Base-by-base conservation (phyloP, 352 stramenopile genomes). In the Pythium chondricola region DNA sequence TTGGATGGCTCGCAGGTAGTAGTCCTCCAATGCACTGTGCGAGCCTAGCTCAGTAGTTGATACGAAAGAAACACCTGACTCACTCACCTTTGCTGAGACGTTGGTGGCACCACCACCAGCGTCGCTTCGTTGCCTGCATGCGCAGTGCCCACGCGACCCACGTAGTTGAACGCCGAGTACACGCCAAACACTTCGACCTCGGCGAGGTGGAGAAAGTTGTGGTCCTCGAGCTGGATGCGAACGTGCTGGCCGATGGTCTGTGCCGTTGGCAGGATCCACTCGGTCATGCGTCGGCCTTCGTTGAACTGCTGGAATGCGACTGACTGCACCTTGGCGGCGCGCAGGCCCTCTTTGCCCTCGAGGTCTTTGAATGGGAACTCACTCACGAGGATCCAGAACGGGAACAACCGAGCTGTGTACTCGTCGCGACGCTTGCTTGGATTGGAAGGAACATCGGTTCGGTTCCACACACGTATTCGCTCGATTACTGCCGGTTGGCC, bases 341-440 rank as follows among this genome's bases (percentile, higher is more conserved):
- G 74, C n/a, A 97, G 58, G 10, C 80, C 83, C 61, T 89, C 78
- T 29, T 86, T 84, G 40, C 85, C 85, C 21, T 86, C 56, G 26
- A 83, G 48, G 26, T 90, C 69, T 29, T 78, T 71, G 62, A 97
- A 97, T 9, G 86, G 73, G 30, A 85, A 76, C 46, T 94, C 77
- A 24, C 88, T 96, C 14, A 97, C 76, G 52, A 98, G 84, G 52
- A 97, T 80, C 88, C 89, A 98, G 53, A 80, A 96, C 10, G 93
- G 93, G 45, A 96, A 96, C 20, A 98, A 43, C 0, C 88, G 71
- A 37, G 44, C 55, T 2, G 73, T 85, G 58, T 85, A 97, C 46
- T 96, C 75, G 53, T 85, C 72, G 6, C 67, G 61, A 13, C 63
- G 63, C 52, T 82, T 74, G 9, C 63, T 83, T n/a, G 72, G 66